phyloP scores from a whole-genome alignment of 148 eudicot genomes.

The Salicornia ramosissima region DNA sequence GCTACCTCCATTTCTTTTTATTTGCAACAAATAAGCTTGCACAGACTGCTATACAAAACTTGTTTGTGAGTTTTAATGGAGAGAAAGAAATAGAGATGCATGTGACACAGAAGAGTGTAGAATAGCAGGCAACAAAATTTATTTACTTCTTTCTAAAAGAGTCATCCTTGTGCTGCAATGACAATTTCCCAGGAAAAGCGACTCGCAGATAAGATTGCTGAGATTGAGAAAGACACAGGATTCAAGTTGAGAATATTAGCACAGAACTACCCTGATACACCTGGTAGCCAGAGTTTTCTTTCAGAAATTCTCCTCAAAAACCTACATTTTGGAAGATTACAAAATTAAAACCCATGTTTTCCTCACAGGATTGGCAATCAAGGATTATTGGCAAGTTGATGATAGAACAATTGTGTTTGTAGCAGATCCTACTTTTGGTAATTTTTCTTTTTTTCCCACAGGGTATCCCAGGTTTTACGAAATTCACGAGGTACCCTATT shows the following conservation, averaged over 20 bases:
- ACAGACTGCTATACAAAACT: too few species aligned
- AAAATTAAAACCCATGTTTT: conserved; percentile 8
- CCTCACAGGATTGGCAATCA: conserved; percentile 75
- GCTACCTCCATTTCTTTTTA: too few species aligned
- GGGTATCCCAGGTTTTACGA: too few species aligned
- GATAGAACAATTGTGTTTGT: conserved; percentile 90
- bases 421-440: conserved; percentile 96
- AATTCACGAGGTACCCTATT: too few species aligned
- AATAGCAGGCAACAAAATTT: too few species aligned
- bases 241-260: conserved; percentile 84
- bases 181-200: conserved; percentile 55
- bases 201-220: conserved; percentile 60
- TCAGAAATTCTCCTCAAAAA: background rate
- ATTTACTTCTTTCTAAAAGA: background rate
- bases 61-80: too few species aligned
- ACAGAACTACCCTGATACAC: conserved; percentile 95
- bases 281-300: conserved; percentile 45
- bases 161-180: background rate
- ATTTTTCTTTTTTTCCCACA: too few species aligned
- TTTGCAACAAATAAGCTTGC: too few species aligned
- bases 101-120: too few species aligned
- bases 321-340: background rate
- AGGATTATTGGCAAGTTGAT: conserved; percentile 91
- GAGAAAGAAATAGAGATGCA: too few species aligned
- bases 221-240: conserved; percentile 81